Base-by-base conservation (phyloP, 306 rosid species). In the Rosa rugosa region DNA sequence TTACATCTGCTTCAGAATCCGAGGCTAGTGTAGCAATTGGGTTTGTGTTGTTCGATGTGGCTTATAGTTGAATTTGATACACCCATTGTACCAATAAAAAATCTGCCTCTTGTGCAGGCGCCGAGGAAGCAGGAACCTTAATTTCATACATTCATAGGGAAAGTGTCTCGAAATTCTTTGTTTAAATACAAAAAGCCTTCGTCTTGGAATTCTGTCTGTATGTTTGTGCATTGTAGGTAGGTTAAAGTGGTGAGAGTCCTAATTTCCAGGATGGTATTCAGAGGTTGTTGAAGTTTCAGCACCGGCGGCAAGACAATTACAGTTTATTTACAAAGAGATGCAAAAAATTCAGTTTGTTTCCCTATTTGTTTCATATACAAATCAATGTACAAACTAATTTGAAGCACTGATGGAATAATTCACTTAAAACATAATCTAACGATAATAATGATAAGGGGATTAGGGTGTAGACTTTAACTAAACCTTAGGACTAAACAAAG, bases 361-460 rank as follows among this genome's bases (percentile, higher is more conserved):
- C 62, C 80, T 82, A 88, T 77, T 77, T 46, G 83, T 85, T 85
- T 76, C 85, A 90, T 91, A 77, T 85, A 94, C 91, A 94, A 79
- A 84, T 73, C 71, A 86, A 94, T 89, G 81, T 90, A 90, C 95
- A 85, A 69, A 69, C 81, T 69, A 73, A 64, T 49, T 50, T 40
- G 64, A 84, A 74, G 80, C 87, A 83, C 81, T 79, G 70, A 75
- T 73, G 70, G 73, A 80, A 73, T 63, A 31, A 64, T 46, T 31
- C 77, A 50, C 72, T 46, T 18, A 38, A 74, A 57, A 78, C 69
- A 62, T 71, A 70, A 81, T 72, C 6, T 62, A 18, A 71, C n/a
- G 16, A 16, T 56, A 69, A 47, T n/a, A 64, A 38, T 56, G 49
- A 76, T 51, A 51, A 75, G 74, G 54, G 25, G 77, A 70, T 77